Base-by-base conservation (phyloP, 345 rosid genomes). In the Sisymbrium irio region DNA sequence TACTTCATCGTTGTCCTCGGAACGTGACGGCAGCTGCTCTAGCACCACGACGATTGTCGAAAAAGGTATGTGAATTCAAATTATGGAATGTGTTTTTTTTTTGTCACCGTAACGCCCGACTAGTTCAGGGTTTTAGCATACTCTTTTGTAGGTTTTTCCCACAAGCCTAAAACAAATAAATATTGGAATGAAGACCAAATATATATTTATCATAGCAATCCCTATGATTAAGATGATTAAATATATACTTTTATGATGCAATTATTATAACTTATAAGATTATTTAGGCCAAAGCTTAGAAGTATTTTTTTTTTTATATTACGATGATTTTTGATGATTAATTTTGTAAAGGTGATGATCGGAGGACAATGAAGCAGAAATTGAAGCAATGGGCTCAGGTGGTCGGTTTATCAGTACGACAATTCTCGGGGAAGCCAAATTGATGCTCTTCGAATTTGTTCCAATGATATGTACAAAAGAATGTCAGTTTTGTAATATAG, bases 371-470 rank as follows among this genome's bases (percentile, higher is more conserved):
- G 74, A 93, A 93, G 88, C 74, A 61, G 73, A 93, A 77, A 79
- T 20, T 93, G 83, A 86, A 71, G 80, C 97, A 88, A 53, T 93
- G 98, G 98, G 98, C 98, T 5, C 82, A 78, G 74, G 75, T 86
- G 62, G 98, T 93, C 0, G 97, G 91, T 3, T 87, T 89, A 47
- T 85, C 88, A 12, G 90, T 87, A 37, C 73, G 79, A 19, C 94
- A 88, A 62, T 35, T 61, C 50, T 63, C 83, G 0, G 77, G 86
- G 7, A 78, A 73, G 40, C 76, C 73, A 17, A 81, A 59, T 25
- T 68, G 54, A 82, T 59, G 25, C 1, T 32, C 11, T 46, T 46
- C 18, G 27, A 57, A n/a, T 33, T 3, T 57, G 27, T 18, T 33
- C 27, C 18, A 13, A 20, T 33, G 28, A 27, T 11, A 33, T 33